Conservation (phyloP, 192 early-diverging fungal genomes). For the Obelidium mucronatum region DNA sequence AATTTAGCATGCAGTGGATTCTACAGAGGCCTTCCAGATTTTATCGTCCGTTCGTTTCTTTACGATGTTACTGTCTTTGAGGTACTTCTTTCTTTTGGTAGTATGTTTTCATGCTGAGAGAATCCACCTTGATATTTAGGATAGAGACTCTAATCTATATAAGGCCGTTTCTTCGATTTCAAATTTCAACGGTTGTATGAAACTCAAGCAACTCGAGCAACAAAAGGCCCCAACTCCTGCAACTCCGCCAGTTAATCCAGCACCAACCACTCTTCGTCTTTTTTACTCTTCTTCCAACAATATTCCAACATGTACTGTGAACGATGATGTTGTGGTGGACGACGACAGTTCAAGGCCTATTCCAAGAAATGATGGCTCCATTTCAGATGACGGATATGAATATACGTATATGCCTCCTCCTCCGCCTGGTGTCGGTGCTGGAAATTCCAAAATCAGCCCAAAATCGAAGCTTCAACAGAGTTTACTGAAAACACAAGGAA, state of each 20-base stretch:
- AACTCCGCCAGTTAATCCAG: background rate
- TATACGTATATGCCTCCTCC: constrained; percentile 25
- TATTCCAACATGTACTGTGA: no score
- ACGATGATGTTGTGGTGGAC: background rate
- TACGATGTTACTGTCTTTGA: constrained; percentile 32
- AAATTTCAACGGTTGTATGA: background rate
- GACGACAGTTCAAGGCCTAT: background rate
- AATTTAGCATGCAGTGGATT: constrained; percentile 25
- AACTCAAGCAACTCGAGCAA: background rate
- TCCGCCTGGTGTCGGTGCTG: background rate
- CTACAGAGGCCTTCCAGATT: constrained; percentile 12
- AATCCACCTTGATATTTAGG: background rate
- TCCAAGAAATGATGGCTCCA: background rate
- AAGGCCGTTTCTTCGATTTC: constrained; percentile 12
- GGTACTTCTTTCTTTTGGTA: background rate
- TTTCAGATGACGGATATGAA: background rate
- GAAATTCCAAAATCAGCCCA: background rate
- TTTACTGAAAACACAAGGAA: background rate
- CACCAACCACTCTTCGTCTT: background rate
- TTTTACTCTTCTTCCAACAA: no score
- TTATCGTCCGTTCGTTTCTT: constrained; percentile 34
- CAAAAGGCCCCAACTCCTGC: background rate
- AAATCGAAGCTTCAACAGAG: background rate
- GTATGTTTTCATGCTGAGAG: background rate
- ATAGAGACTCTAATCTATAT: background rate